Percentiles rank a stretch among this genome's conserved stretches.
These are phyloP conservation scores for Suzukiozyma palmioleophila DNA, from an alignment of 1,139 yeast species.

Conservation along the genomic window DNA sequence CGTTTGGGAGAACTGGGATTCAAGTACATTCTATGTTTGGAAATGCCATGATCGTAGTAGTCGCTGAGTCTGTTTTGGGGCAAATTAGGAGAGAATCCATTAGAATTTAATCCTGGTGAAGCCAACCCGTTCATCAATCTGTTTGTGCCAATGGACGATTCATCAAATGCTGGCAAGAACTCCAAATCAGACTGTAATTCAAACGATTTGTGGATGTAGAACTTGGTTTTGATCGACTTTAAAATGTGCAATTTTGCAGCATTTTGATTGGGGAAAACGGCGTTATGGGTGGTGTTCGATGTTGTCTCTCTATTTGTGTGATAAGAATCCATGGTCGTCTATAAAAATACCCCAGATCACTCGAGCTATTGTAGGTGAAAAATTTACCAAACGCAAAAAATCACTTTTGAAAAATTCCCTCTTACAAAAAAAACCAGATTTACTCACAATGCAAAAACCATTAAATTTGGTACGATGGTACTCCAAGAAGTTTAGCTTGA, in stretches of 20 bases:
- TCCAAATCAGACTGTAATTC: conserved; percentile 68
- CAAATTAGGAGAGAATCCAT: not conserved
- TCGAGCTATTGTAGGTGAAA: not conserved
- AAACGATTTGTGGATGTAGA: conserved; percentile 63
- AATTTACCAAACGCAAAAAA: not conserved
- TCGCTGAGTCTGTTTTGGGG: not conserved
- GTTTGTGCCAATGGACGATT: not conserved
- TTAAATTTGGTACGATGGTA: conserved; percentile 1
- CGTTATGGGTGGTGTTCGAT: not conserved
- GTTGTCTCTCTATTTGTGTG: not conserved
- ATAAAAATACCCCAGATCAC: not conserved
- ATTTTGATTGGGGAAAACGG: conserved; percentile 6
- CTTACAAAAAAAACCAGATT: not conserved
- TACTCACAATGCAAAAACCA: not conserved
- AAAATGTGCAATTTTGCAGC: conserved; percentile 18
- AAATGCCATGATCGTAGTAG: not conserved
- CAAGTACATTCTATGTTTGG: conserved; percentile 13
- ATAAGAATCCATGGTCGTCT: not conserved
- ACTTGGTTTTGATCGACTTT: conserved; percentile 37
- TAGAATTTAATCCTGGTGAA: not conserved
- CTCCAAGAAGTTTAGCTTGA: conserved; percentile 2
- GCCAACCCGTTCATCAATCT: not conserved
- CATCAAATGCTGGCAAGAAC: conserved; percentile 52
- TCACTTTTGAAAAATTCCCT: not conserved
- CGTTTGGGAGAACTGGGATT: conserved; percentile 14